Evolutionary conservation across 129 eudicot species (phyloP), one percentile per base, ranked within the genome.

Genomic region (Cynara cardunculus): DNA sequence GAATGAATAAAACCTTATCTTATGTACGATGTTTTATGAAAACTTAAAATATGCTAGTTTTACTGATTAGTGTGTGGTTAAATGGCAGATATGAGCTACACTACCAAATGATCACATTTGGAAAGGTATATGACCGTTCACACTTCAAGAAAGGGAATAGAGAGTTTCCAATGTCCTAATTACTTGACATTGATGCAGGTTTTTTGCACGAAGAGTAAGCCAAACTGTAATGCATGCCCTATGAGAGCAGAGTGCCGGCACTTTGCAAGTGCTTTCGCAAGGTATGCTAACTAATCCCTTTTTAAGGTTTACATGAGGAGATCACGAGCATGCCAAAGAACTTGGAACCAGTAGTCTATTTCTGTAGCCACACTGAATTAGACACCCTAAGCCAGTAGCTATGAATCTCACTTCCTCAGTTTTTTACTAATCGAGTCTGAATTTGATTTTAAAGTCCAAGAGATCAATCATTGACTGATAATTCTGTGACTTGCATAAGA

Each of bases 161-260:
- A 7, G 12, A 24, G 72, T 80, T 59, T 79, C 31, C 24, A 16
- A 28, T 68, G 13, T 6, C 27, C 39, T 77, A n/a, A 62, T 59
- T 44, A 35, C 31, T 77, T 76, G 73, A 31, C 27, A 16, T 74
- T 62, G 7, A 56, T 82, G 73, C 91, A 96, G 99, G 99, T 96
- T 46, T 96, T 96, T 77, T 96, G 99, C 91, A 92, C 99, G 19
- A 96, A 96, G 89, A 89, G 89, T 53, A 84, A 88, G 22, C 99
- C 99, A 31, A 96, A 96, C 79, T 96, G 99, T 80, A 96, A 96
- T 78, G 99, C 98, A 39, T 96, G 99, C 74, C 99, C 99, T 25
- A 78, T 96, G 97, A 93, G 93, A 89, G 98, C 84, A 81, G 98
- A 96, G 81, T 96, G 99, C 87, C 85, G 98, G 78, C 99, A 96